Conservation (phyloP, 306 rosid genomes). For the Castanospermum australe region DNA sequence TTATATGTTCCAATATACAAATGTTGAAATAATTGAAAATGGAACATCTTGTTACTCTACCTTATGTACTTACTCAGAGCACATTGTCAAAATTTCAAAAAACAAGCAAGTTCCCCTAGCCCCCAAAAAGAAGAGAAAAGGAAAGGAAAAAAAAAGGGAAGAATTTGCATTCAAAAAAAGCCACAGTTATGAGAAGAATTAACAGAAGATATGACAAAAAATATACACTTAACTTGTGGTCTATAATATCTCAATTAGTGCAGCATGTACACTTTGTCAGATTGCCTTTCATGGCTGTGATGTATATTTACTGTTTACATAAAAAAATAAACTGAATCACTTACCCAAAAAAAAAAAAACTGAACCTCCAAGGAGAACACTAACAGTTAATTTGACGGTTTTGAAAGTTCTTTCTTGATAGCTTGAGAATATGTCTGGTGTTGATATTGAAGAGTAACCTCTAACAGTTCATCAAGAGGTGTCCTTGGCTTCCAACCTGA, state of each 20-base stretch:
- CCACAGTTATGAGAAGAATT: conserved; percentile 22
- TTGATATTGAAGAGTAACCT: conserved; percentile 77
- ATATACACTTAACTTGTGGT: conserved; percentile 32
- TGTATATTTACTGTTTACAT: conserved; percentile 15
- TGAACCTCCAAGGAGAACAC: not conserved
- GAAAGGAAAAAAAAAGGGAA: not conserved
- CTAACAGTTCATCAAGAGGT: conserved; percentile 71
- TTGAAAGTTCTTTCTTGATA: conserved; percentile 56
- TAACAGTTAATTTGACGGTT: conserved; percentile 38
- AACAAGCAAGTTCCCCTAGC: not conserved
- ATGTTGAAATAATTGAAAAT: not conserved
- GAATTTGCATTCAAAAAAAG: not conserved
- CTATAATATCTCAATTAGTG: conserved; percentile 23
- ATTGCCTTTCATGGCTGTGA: conserved; percentile 12
- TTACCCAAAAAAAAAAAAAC: too few relatives aligned
- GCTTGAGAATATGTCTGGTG: conserved; percentile 78
- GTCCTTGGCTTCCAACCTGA: conserved; percentile 85
- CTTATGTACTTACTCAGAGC: not conserved
- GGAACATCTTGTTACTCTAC: not conserved
- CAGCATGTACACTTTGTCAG: conserved; percentile 24
- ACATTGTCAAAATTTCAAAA: not conserved
- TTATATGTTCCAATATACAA: not conserved
- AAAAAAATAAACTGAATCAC: not conserved
- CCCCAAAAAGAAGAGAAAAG: not conserved
- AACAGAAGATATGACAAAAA: conserved; percentile 10